Evolutionary conservation across 2,329 filamentous ascomycete species (phyloP).

Genomic region (Bretziella fagacearum): DNA sequence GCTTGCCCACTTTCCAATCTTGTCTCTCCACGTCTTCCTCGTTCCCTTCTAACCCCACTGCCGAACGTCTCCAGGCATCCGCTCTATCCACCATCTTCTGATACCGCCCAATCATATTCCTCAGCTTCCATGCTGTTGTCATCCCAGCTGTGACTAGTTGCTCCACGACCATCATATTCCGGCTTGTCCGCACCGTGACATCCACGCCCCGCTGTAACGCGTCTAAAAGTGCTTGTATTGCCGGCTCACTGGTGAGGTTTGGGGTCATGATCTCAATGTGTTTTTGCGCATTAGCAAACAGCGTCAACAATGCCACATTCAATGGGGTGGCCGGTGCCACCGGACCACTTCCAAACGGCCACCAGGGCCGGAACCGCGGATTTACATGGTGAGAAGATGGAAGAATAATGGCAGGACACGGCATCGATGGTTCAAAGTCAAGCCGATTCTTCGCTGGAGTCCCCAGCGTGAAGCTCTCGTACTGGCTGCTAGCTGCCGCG

Average conservation of each 20-base stretch:
- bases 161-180: constrained; percentile 58
- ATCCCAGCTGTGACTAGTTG: constrained; percentile 67
- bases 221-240: constrained; percentile 41
- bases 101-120: constrained; percentile 40
- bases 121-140: constrained; percentile 49
- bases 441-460: constrained; percentile 28
- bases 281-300: constrained; percentile 39
- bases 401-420: constrained; percentile 49
- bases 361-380: constrained; percentile 42
- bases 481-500: background rate
- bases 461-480: constrained; percentile 11
- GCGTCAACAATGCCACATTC: constrained; percentile 44
- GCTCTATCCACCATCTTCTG: constrained; percentile 19
- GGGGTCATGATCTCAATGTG: constrained; percentile 58
- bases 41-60: constrained; percentile 1
- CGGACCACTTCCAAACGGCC: constrained; percentile 36
- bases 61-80: constrained; percentile 17
- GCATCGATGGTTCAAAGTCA: constrained; percentile 50
- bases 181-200: constrained; percentile 50
- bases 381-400: constrained; percentile 59
- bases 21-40: background rate
- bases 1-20: constrained; percentile 26
- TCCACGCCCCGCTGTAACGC: constrained; percentile 50
- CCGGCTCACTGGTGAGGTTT: constrained; percentile 53
- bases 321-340: constrained; percentile 46